Evolutionary conservation across 2,329 filamentous ascomycete genomes (phyloP).

Genomic region (Colletotrichum higginsianum): DNA sequence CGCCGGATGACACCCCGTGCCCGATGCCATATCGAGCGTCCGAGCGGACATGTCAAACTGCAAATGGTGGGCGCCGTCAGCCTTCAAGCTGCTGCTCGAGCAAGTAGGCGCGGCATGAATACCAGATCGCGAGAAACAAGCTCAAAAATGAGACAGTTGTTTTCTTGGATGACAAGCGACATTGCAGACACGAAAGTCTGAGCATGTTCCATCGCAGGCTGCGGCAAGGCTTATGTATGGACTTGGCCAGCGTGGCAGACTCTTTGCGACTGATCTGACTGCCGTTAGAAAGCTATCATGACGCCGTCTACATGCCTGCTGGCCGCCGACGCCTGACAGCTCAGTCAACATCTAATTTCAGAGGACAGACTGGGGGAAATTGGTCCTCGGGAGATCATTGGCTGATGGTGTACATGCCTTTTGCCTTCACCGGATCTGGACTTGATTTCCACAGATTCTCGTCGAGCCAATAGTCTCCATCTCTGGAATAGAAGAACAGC

Average conservation of each 20-base stretch:
- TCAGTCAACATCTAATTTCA: constrained; percentile 7
- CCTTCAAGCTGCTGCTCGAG: background rate
- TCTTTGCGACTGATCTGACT: background rate
- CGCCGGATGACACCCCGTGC: constrained; percentile 19
- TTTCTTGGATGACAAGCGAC: constrained; percentile 3
- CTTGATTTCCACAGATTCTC: constrained; percentile 11
- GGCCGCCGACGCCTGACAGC: background rate
- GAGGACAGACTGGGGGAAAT: background rate
- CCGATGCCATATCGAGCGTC: constrained; percentile 10
- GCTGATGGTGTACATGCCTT: background rate
- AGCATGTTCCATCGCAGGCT: background rate
- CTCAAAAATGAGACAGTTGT: background rate
- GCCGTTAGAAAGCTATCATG: constrained; percentile 8
- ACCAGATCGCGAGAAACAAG: constrained; percentile 8
- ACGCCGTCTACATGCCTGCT: constrained; percentile 19
- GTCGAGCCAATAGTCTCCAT: background rate
- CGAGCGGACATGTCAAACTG: constrained; percentile 38
- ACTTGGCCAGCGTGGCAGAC: background rate
- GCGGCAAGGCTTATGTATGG: background rate
- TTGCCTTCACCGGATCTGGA: background rate
- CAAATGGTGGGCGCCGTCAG: constrained; percentile 18
- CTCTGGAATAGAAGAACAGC: background rate
- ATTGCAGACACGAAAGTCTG: constrained; percentile 4
- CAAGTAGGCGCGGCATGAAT: background rate
- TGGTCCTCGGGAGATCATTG: constrained; percentile 1